A percentile compares a stretch with the other conserved stretches of the same genome.
Evolutionary conservation across 495 filamentous ascomycete species (phyloP).

Genomic region (Aspergillus biplanus): DNA sequence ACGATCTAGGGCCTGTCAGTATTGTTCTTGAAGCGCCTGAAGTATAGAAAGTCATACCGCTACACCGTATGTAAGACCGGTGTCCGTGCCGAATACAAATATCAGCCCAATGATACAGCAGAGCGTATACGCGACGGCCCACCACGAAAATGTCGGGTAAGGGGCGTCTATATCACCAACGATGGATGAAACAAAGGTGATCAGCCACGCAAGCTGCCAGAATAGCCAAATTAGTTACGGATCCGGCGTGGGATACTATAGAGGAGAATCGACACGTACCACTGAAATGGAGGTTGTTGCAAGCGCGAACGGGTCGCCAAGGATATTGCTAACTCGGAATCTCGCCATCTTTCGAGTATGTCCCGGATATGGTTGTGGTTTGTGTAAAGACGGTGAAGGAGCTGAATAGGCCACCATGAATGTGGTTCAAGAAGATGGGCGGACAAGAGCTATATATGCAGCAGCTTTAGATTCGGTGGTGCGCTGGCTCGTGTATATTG

Average conservation of each 20-base stretch:
- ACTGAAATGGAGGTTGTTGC: conserved; percentile 90
- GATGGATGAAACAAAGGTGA: conserved; percentile 83
- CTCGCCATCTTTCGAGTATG: conserved; percentile 48
- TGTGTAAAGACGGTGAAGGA: conserved; percentile 73
- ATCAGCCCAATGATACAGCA: conserved; percentile 79
- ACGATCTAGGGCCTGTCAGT: conserved; percentile 62
- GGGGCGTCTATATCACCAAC: conserved; percentile 63
- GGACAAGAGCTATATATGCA: conserved; percentile 17
- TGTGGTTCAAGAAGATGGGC: conserved; percentile 26
- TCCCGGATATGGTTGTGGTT: conserved; percentile 64
- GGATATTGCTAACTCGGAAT: conserved; percentile 81
- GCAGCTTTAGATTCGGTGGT: conserved; percentile 7
- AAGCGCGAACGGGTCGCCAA: conserved; percentile 95
- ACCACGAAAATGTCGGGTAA: conserved; percentile 91
- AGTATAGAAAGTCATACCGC: conserved; percentile 60
- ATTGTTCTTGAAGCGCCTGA: not conserved
- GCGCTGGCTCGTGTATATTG: conserved; percentile 11
- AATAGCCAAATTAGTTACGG: conserved; percentile 11
- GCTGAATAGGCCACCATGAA: conserved; percentile 48
- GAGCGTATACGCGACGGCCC: conserved; percentile 82
- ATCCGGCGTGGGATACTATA: not conserved
- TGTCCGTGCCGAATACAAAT: conserved; percentile 79
- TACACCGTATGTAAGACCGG: conserved; percentile 83
- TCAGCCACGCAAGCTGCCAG: conserved; percentile 87
- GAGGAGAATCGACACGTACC: conserved; percentile 58